Conservation (phyloP, 2,329 filamentous ascomycete genomes). For the Purpureocillium lavendulum region DNA sequence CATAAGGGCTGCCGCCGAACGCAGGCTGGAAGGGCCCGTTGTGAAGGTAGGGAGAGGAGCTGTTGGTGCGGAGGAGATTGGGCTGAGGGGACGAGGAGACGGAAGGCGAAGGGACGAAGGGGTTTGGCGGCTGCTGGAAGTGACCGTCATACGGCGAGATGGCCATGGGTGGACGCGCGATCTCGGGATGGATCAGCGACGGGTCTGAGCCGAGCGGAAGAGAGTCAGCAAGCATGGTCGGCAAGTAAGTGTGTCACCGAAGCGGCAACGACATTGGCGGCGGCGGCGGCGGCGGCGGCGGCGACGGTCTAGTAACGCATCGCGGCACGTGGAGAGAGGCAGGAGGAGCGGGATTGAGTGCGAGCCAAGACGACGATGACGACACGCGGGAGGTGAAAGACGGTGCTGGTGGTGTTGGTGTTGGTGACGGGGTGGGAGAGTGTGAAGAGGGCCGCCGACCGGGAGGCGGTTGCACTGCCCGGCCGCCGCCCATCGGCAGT, state of each 20-base stretch:
- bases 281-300: background rate
- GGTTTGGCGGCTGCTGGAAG: conserved; percentile 36
- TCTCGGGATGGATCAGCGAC: conserved; percentile 47
- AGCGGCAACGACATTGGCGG: background rate
- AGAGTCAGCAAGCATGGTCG: conserved; percentile 26
- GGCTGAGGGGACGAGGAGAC: conserved; percentile 42
- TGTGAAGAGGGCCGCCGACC: too few relatives aligned
- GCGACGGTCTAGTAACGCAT: background rate
- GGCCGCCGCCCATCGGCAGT: too few relatives aligned
- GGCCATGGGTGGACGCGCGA: conserved; percentile 37
- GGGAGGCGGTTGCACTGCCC: too few relatives aligned
- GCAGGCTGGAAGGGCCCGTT: conserved; percentile 42
- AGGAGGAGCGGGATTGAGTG: too few relatives aligned
- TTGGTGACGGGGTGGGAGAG: too few relatives aligned
- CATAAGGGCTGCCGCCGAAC: conserved; percentile 46
- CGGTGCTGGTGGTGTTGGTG: too few relatives aligned
- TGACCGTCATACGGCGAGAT: conserved; percentile 37
- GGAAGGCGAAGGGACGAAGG: conserved; percentile 56
- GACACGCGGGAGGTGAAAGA: too few relatives aligned
- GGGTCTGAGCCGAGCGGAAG: conserved; percentile 34
- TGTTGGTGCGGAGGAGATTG: conserved; percentile 41
- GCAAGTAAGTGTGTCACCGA: conserved; percentile 3
- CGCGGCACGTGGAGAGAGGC: too few relatives aligned
- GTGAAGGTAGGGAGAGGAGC: conserved; percentile 60
- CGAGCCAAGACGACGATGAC: too few relatives aligned